These are phyloP conservation scores for Rhynchospora pubera DNA, from an alignment of 176 grass and related monocot genomes.

Conservation along the genomic window DNA sequence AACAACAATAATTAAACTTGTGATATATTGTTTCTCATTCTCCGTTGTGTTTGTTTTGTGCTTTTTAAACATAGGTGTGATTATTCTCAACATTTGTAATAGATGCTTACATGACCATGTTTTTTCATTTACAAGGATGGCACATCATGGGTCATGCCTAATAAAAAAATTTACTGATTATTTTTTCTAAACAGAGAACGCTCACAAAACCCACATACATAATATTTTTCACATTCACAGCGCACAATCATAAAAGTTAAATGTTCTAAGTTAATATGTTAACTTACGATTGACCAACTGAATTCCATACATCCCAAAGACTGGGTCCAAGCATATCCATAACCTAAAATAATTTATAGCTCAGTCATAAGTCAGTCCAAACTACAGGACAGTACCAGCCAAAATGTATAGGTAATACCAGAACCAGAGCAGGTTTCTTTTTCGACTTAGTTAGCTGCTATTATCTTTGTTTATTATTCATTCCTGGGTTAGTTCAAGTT, in stretches of 20 bases:
- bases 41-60: background rate
- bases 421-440: background rate
- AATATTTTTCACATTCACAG: conserved; percentile 12
- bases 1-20: background rate
- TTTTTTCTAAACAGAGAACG: background rate
- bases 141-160: background rate
- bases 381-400: conserved; percentile 6
- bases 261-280: conserved; percentile 19
- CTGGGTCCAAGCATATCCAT: conserved; percentile 96
- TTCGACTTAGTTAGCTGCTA: background rate
- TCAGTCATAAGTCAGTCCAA: conserved; percentile 11
- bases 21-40: background rate
- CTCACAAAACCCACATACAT: background rate
- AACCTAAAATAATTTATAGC: conserved; percentile 42
- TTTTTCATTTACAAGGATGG: background rate
- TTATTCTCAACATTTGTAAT: background rate
- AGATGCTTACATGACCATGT: background rate
- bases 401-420: background rate
- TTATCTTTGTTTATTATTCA: background rate
- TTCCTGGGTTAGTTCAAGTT: no score
- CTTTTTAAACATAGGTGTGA: conserved; percentile 5
- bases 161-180: background rate
- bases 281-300: conserved; percentile 59
- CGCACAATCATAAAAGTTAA: conserved; percentile 12
- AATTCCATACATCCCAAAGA: conserved; percentile 95